Evolutionary conservation across 768 basidiomycete species (phyloP).

Genomic region (Artomyces pyxidatus): DNA sequence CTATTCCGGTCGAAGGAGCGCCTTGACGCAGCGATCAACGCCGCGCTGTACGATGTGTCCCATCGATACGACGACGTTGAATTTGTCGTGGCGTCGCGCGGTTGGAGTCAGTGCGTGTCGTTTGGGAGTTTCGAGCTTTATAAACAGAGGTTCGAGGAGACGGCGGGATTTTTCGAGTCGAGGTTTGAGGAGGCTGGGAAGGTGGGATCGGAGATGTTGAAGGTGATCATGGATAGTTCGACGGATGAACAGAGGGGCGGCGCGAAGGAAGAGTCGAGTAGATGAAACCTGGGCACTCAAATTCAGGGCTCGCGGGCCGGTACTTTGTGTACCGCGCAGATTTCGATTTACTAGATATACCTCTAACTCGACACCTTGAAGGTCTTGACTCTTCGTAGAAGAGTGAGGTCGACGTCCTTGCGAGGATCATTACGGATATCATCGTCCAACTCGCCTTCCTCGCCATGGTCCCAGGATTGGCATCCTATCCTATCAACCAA

Average conservation of each 20-base stretch:
- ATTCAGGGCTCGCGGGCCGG: no score
- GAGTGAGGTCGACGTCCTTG: no score
- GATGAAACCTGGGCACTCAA: no score
- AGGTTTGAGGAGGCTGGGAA: conserved; percentile 81
- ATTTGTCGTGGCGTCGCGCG: conserved; percentile 87
- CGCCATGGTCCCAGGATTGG: no score
- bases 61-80: conserved; percentile 88
- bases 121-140: conserved; percentile 93
- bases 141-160: conserved; percentile 68
- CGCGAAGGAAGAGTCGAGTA: no score
- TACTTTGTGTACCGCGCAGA: no score
- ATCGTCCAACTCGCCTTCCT: no score
- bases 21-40: conserved; percentile 62
- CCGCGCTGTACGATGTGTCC: conserved; percentile 66
- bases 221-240: conserved; percentile 63
- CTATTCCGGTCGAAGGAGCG: conserved; percentile 68
- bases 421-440: no score
- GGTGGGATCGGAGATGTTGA: conserved; percentile 85
- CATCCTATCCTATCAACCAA: no score
- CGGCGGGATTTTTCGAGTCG: conserved; percentile 74
- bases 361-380: no score
- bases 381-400: no score
- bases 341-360: no score
- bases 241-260: not conserved
- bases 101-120: conserved; percentile 93